These are phyloP conservation scores for carrot (Daucus carota) DNA, from an alignment of 129 eudicot genomes.

Conservation along the genomic window DNA sequence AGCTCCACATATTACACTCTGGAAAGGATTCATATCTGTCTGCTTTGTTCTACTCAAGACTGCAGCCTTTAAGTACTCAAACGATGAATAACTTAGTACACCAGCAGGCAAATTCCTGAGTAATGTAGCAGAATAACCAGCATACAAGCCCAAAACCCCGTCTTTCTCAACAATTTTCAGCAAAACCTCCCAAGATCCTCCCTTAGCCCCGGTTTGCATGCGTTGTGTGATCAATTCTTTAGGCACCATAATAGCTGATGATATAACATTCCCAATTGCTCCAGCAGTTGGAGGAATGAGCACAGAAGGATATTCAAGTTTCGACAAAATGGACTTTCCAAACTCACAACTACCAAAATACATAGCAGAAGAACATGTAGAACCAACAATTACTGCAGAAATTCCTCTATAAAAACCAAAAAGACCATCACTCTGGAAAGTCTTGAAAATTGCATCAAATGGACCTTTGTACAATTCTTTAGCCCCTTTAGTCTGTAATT, in stretches of 20 bases:
- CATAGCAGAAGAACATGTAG: constrained; percentile 68
- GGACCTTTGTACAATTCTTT: constrained; percentile 55
- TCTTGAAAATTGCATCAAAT: constrained; percentile 66
- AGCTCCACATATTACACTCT: constrained; percentile 93
- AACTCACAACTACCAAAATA: constrained; percentile 93
- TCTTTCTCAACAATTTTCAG: constrained; percentile 72
- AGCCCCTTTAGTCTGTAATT: constrained; percentile 81
- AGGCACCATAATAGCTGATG: constrained; percentile 93
- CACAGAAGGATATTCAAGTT: constrained; percentile 50
- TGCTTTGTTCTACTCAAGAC: constrained; percentile 39
- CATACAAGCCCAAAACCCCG: constrained; percentile 78
- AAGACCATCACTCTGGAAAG: constrained; percentile 63
- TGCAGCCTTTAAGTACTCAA: constrained; percentile 82
- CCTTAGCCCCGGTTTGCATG: constrained; percentile 95
- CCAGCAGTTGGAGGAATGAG: constrained; percentile 93
- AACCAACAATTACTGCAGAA: constrained; percentile 85
- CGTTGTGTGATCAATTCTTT: constrained; percentile 82
- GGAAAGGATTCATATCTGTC: constrained; percentile 52
- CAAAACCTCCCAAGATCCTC: constrained; percentile 86
- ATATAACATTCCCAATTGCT: constrained; percentile 83
- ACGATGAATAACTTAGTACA: constrained; percentile 79
- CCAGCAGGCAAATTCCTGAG: constrained; percentile 95
- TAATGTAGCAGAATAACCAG: constrained; percentile 88
- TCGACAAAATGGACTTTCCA: constrained; percentile 68
- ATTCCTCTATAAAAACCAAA: constrained; percentile 85